Conservation (phyloP, 2,329 filamentous ascomycete species). For the Byssothecium circinans region DNA sequence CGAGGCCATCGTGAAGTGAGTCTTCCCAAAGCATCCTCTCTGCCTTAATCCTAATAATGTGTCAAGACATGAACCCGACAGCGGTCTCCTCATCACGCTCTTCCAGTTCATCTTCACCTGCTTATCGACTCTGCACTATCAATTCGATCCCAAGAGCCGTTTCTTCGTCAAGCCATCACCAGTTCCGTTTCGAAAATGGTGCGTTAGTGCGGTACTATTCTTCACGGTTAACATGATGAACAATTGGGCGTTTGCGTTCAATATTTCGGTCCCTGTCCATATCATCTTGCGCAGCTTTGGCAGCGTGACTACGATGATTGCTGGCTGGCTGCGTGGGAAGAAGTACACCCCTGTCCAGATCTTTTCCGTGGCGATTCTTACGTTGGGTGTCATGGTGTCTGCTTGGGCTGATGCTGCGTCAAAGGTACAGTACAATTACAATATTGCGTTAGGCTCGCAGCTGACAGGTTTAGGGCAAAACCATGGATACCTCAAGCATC, state of each 20-base stretch:
- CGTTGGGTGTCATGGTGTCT: constrained; percentile 80
- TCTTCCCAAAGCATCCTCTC: constrained; percentile 12
- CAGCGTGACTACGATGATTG: constrained; percentile 90
- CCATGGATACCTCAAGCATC: constrained; percentile 46
- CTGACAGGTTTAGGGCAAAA: constrained; percentile 44
- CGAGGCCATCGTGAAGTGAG: constrained; percentile 91
- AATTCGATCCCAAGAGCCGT: constrained; percentile 58
- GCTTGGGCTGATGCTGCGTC: constrained; percentile 86
- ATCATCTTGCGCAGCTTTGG: constrained; percentile 95
- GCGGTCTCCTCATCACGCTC: constrained; percentile 68
- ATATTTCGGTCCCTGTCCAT: constrained; percentile 93
- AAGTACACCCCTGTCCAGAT: constrained; percentile 79
- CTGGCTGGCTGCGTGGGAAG: constrained; percentile 86
- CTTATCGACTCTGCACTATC: constrained; percentile 53
- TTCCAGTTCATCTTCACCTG: constrained; percentile 64
- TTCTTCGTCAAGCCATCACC: constrained; percentile 75
- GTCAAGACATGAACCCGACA: constrained; percentile 75
- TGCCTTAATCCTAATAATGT: constrained; percentile 26
- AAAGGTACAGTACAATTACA: constrained; percentile 61
- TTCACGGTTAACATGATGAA: constrained; percentile 94
- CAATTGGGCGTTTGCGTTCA: constrained; percentile 96
- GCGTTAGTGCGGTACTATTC: constrained; percentile 86
- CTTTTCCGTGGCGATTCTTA: constrained; percentile 78
- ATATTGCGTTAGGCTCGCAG: constrained; percentile 1
- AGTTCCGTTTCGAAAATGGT: constrained; percentile 82